These are phyloP conservation scores for Leishmania arabica DNA, from an alignment of 208 protist species.

Conservation along the genomic window DNA sequence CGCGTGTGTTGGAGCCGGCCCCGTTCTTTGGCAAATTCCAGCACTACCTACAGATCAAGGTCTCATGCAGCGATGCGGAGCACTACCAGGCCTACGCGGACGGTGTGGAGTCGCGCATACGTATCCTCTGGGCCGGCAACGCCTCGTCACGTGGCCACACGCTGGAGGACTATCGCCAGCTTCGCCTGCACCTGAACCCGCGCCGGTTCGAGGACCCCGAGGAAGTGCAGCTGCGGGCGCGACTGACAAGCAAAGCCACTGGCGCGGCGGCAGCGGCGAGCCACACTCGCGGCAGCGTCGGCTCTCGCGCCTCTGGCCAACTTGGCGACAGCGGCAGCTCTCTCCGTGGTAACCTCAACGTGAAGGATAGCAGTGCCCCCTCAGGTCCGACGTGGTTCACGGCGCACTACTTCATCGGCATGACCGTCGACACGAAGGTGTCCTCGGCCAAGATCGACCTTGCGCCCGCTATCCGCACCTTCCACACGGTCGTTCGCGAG, in stretches of 20 bases:
- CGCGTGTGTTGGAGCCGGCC: constrained; percentile 70
- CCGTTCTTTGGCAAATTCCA: constrained; percentile 84
- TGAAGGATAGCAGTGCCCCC: constrained; percentile 12
- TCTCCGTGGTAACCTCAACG: not conserved
- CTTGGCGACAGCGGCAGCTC: constrained; percentile 9
- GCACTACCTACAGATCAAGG: constrained; percentile 85
- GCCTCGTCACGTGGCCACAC: constrained; percentile 66
- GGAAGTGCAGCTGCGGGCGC: constrained; percentile 58
- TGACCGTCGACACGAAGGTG: constrained; percentile 69
- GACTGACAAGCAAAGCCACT: constrained; percentile 24
- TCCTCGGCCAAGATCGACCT: constrained; percentile 65
- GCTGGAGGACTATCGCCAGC: constrained; percentile 73
- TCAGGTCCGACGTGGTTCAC: constrained; percentile 33
- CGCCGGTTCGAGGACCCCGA: constrained; percentile 80
- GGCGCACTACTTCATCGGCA: constrained; percentile 87
- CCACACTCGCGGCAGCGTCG: constrained; percentile 23
- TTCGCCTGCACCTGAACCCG: constrained; percentile 80
- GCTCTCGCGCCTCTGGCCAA: constrained; percentile 22
- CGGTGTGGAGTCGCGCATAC: constrained; percentile 88
- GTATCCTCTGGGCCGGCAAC: constrained; percentile 83
- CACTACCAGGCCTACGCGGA: constrained; percentile 84
- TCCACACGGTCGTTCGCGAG: constrained; percentile 67
- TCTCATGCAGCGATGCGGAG: constrained; percentile 75
- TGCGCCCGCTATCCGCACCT: constrained; percentile 63
- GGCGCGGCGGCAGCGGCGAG: not conserved